Percentiles rank a stretch among this genome's conserved stretches.
Conservation (phyloP, 1,284 basidiomycete species). For the Xerocomus amazonicus region DNA sequence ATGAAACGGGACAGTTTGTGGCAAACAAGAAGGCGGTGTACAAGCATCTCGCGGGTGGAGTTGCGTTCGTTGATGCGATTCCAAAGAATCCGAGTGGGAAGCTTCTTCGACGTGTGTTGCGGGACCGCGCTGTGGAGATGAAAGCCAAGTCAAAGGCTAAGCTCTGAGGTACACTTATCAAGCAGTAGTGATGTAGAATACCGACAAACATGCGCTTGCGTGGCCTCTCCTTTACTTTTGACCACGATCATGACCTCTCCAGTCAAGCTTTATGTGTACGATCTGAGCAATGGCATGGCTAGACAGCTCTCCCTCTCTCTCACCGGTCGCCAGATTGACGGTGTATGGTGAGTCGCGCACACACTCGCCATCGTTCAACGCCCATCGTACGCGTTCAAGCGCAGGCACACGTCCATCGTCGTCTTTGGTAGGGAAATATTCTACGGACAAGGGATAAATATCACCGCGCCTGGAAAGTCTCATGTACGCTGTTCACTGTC, state of each 20-base stretch:
- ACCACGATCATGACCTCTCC: constrained; percentile 17
- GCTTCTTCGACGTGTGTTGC: constrained; percentile 51
- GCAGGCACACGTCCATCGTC: constrained; percentile 87
- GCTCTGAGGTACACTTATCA: constrained; percentile 22
- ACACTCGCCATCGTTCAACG: neutral
- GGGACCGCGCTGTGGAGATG: constrained; percentile 46
- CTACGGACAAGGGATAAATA: constrained; percentile 82
- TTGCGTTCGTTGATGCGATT: constrained; percentile 51
- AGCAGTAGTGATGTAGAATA: too few species aligned
- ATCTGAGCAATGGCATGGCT: constrained; percentile 84
- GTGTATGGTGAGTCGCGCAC: constrained; percentile 65
- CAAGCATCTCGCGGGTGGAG: constrained; percentile 56
- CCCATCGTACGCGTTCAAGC: constrained; percentile 15
- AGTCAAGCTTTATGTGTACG: constrained; percentile 85
- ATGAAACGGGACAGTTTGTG: constrained; percentile 49
- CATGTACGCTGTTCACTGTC: constrained; percentile 46
- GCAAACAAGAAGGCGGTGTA: constrained; percentile 57
- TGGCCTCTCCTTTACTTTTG: neutral
- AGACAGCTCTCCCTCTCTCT: constrained; percentile 71
- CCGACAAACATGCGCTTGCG: constrained; percentile 9
- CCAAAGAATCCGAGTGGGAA: constrained; percentile 63
- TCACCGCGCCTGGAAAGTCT: constrained; percentile 66
- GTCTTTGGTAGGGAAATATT: constrained; percentile 83
- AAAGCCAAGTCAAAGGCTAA: constrained; percentile 21
- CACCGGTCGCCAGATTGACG: constrained; percentile 84